A percentile compares a stretch with the other conserved stretches of the same genome.
Evolutionary conservation across 1,139 yeast species (phyloP).

Genomic region (Candida neerlandica): DNA sequence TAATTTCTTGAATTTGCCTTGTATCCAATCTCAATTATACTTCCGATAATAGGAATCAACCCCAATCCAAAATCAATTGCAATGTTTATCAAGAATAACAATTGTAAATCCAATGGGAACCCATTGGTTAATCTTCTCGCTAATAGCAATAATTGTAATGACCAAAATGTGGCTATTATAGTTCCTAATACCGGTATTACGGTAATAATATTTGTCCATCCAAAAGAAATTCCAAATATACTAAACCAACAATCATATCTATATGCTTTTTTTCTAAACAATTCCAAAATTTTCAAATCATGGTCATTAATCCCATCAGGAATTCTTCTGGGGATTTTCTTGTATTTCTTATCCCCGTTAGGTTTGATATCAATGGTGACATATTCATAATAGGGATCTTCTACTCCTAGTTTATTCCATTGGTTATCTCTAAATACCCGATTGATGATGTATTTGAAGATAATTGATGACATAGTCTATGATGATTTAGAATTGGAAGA

Average conservation of each 20-base stretch:
- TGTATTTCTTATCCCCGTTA: conserved; percentile 22
- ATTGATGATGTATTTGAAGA: conserved; percentile 15
- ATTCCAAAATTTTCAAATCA: conserved; percentile 31
- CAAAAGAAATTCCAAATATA: conserved; percentile 43
- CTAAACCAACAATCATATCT: conserved; percentile 48
- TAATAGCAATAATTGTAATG: conserved; percentile 31
- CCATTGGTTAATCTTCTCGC: conserved; percentile 41
- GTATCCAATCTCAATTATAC: conserved; percentile 64
- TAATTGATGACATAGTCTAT: conserved; percentile 14
- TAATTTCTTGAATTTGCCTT: conserved; percentile 72
- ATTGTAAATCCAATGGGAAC: conserved; percentile 43
- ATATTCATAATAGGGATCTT: conserved; percentile 63
- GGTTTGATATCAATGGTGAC: no score
- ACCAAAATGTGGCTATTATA: conserved; percentile 40
- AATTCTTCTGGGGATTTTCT: conserved; percentile 32
- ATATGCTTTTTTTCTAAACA: conserved; percentile 37
- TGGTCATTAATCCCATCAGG: conserved; percentile 41
- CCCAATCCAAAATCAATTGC: conserved; percentile 53
- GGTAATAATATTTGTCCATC: conserved; percentile 43
- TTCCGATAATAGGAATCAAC: conserved; percentile 74
- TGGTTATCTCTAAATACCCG: conserved; percentile 36
- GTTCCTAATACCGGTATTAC: conserved; percentile 43
- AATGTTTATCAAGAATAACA: conserved; percentile 41
- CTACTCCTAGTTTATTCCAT: conserved; percentile 56
- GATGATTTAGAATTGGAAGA: background rate